Evolutionary conservation across 805 yeast species (phyloP).

Genomic region (Candida odintsovae): DNA sequence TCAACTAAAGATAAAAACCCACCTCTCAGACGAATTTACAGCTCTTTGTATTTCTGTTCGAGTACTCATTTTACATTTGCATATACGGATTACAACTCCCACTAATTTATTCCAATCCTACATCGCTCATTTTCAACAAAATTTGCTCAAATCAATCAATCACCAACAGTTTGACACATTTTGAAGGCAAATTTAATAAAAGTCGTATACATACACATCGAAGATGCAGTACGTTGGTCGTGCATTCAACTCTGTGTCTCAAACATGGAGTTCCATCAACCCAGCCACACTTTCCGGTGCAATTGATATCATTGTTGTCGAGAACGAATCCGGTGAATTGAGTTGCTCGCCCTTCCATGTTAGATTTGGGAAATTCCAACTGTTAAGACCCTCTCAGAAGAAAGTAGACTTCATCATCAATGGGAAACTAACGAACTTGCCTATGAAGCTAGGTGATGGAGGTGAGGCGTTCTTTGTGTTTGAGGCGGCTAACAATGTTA

Average conservation of each 20-base stretch:
- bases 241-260: slow-evolving; percentile 91
- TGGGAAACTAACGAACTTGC: slow-evolving; percentile 72
- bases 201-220: background rate
- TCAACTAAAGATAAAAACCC: background rate
- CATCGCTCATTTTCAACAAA: background rate
- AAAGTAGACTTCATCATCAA: slow-evolving; percentile 87
- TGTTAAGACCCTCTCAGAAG: slow-evolving; percentile 90
- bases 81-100: background rate
- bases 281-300: slow-evolving; percentile 97
- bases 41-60: no score
- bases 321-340: slow-evolving; percentile 70
- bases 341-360: slow-evolving; percentile 97
- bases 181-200: background rate
- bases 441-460: slow-evolving; percentile 96
- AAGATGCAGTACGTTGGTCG: slow-evolving; percentile 93
- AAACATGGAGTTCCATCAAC: slow-evolving; percentile 94
- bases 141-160: background rate
- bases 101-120: background rate
- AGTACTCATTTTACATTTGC: no score
- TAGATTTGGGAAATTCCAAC: slow-evolving; percentile 89
- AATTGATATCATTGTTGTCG: slow-evolving; percentile 91
- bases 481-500: slow-evolving; percentile 58
- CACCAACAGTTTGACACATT: background rate
- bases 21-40: background rate
- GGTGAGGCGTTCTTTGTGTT: slow-evolving; percentile 98